Conservation (phyloP, 176 grass and related monocot species). For the bread wheat (Triticum aestivum) region DNA sequence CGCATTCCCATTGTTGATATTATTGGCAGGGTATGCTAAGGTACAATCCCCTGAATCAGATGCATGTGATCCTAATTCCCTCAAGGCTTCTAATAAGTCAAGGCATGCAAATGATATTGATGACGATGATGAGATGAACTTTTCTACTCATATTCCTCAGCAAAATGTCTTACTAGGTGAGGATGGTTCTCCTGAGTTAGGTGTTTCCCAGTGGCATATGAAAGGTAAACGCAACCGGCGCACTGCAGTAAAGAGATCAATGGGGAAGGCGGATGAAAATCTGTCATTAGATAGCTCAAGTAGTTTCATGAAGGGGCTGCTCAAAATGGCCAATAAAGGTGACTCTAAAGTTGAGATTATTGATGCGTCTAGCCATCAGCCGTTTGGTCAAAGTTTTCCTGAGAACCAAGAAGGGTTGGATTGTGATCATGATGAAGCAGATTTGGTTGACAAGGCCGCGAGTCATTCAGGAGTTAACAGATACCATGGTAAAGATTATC, state of each 20-base stretch:
- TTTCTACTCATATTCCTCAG: slow-evolving; percentile 28
- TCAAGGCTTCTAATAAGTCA: slow-evolving; percentile 47
- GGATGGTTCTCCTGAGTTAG: slow-evolving; percentile 40
- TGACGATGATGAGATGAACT: neutral
- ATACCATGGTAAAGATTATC: slow-evolving; percentile 34
- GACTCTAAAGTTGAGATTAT: slow-evolving; percentile 27
- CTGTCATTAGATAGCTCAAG: slow-evolving; percentile 38
- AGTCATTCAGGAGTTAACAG: slow-evolving; percentile 29
- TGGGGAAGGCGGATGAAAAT: slow-evolving; percentile 34
- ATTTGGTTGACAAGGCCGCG: slow-evolving; percentile 25
- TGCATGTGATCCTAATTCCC: slow-evolving; percentile 31
- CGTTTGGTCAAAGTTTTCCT: slow-evolving; percentile 31
- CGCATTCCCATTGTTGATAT: slow-evolving; percentile 17
- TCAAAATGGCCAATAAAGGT: slow-evolving; percentile 18
- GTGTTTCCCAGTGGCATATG: slow-evolving; percentile 71
- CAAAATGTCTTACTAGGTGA: slow-evolving; percentile 39
- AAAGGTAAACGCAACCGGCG: slow-evolving; percentile 87
- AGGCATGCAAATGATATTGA: slow-evolving; percentile 32
- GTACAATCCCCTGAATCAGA: slow-evolving; percentile 37
- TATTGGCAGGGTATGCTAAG: slow-evolving; percentile 42
- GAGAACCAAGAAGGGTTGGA: slow-evolving; percentile 48
- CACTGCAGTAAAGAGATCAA: slow-evolving; percentile 43
- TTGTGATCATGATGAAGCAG: slow-evolving; percentile 35
- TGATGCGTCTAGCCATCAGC: slow-evolving; percentile 34
- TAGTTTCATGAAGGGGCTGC: slow-evolving; percentile 29